Base-by-base conservation (phyloP, 805 yeast species). In the Wickerhamiella domercqiae region DNA sequence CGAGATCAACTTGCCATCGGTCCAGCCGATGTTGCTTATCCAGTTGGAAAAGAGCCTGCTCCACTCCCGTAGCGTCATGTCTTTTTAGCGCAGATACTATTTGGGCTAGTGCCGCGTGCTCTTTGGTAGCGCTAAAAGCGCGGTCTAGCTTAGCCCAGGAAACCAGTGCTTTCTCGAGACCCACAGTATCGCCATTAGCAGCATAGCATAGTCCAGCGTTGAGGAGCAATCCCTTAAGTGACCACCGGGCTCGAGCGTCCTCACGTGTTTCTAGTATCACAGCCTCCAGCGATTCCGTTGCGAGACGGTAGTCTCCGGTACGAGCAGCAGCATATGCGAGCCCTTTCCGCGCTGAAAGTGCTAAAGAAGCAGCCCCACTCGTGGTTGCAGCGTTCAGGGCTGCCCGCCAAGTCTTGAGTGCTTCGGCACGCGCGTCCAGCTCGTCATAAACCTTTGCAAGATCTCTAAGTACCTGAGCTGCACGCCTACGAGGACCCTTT, bases 401-500 rank as follows among this genome's bases (percentile, higher is more conserved):
- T 6, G 38, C 39, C 16, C 19, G 16, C 35, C 38, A 45, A 31
- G 45, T 16, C 25, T 32, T 22, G 18, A 41, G 32, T 3, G 49
- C 45, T 14, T 38, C 32, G 5, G 35, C 39, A 20, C 14, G 34
- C 14, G 35, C 34, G 2, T 29, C 15, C 29, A 33, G 22, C 20
- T 38, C 32, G 9, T 40, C 41, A 37, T 39, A 46, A 7, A 46
- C 24, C 17, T 43, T 20, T 2, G 46, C 51, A 9, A 45, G 31
- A 3, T 43, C 45, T n/a, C 32, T 18, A 4, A 39, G 35, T 3
- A 40, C 39, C 26, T 34, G 40, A 3, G 46, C 48, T 3, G 48
- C 48, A 4, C 48, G 43, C 16, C 47, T 35, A 26, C 36, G 32
- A 5, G 47, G 48, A 18, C 48, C 47, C 20, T 36, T 37, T 11